phyloP scores from a whole-genome alignment of 768 basidiomycete species.

The Suillus discolor region DNA sequence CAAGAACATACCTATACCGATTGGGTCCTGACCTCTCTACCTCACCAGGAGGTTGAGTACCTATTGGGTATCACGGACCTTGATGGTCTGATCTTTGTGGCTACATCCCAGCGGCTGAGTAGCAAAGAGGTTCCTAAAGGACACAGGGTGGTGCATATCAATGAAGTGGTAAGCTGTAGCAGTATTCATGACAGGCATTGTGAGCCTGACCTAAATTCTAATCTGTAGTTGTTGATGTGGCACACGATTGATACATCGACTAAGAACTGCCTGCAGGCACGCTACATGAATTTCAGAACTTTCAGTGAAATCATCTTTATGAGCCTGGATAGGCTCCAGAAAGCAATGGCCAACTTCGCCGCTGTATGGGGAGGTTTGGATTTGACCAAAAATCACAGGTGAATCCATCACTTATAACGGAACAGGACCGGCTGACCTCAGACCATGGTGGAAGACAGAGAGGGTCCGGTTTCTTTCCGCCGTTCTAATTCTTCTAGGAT shows the following conservation, averaged over 20 bases:
- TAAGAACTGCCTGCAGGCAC: neutral
- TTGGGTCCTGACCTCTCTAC: neutral
- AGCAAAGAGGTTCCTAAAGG: neutral
- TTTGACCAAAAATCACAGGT: neutral
- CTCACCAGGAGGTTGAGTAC: neutral
- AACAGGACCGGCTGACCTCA: neutral
- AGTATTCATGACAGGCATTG: neutral
- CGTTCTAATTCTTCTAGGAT: no score
- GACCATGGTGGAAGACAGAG: neutral
- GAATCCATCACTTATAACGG: neutral
- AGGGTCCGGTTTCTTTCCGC: no score
- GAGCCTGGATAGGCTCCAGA: neutral
- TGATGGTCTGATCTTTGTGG: neutral
- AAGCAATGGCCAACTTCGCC: neutral
- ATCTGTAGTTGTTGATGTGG: neutral
- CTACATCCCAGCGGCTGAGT: neutral
- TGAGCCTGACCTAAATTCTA: neutral
- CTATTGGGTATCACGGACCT: neutral
- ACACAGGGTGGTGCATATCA: neutral
- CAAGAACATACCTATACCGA: neutral
- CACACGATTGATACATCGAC: neutral
- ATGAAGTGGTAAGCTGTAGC: neutral
- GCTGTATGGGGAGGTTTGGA: neutral
- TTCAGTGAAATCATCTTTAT: neutral
- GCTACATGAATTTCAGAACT: constrained; percentile 1